Conservation (phyloP, 1,139 yeast species). For the Lodderomyces metapsilosis region DNA sequence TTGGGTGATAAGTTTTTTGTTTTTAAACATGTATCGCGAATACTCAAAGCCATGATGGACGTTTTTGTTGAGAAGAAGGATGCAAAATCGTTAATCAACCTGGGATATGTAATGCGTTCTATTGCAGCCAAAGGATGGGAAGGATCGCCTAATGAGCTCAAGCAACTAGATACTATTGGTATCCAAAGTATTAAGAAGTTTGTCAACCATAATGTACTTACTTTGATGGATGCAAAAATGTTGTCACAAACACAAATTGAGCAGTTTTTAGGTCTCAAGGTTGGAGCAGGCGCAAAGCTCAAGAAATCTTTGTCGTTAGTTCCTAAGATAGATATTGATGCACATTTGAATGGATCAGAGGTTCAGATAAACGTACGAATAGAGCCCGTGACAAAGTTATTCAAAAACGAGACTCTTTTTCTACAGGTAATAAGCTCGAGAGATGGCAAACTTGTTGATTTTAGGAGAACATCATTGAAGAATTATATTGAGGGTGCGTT, state of each 20-base stretch:
- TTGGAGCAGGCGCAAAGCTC: constrained; percentile 36
- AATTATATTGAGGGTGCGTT: constrained; percentile 10
- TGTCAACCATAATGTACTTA: constrained; percentile 27
- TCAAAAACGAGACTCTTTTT: constrained; percentile 28
- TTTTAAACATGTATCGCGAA: constrained; percentile 37
- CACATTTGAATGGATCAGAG: background rate
- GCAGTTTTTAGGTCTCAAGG: constrained; percentile 33
- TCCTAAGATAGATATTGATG: constrained; percentile 23
- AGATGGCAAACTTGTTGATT: constrained; percentile 34
- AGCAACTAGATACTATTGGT: constrained; percentile 47
- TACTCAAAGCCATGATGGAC: constrained; percentile 43
- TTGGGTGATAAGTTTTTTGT: constrained; percentile 39
- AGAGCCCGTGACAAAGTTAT: constrained; percentile 16
- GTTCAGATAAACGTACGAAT: constrained; percentile 15
- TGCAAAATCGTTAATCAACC: constrained; percentile 32
- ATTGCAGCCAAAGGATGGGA: constrained; percentile 49
- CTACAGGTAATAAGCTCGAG: constrained; percentile 13
- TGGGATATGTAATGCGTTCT: constrained; percentile 35
- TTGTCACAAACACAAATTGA: constrained; percentile 35
- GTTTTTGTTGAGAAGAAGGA: constrained; percentile 39
- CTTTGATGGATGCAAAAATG: constrained; percentile 24
- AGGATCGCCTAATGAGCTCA: constrained; percentile 36
- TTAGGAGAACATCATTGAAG: constrained; percentile 31
- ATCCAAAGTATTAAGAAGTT: constrained; percentile 35
- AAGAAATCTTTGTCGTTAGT: constrained; percentile 22